A percentile compares a stretch with the other conserved stretches of the same genome.
Evolutionary conservation across 352 stramenopile genomes (phyloP).

Genomic region (Thalassiosira pacifica): DNA sequence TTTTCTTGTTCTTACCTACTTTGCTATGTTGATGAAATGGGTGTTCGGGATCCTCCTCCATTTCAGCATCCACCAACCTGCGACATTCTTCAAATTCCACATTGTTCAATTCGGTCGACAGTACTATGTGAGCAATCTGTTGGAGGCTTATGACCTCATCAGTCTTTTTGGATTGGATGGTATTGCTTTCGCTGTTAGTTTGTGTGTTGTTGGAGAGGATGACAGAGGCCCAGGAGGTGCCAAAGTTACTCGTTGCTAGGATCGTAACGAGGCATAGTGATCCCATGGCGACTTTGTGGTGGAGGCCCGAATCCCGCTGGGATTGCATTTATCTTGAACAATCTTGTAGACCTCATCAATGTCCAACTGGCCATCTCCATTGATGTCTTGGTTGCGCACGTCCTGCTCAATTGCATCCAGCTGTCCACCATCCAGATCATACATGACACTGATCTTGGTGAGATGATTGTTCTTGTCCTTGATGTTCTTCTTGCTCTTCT

Average conservation of each 20-base stretch:
- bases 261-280: slow-evolving; percentile 48
- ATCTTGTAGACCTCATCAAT: slow-evolving; percentile 59
- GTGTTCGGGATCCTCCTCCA: slow-evolving; percentile 22
- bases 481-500: too few relatives aligned
- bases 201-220: slow-evolving; percentile 53
- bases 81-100: slow-evolving; percentile 19
- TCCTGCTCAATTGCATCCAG: slow-evolving; percentile 52
- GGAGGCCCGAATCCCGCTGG: slow-evolving; percentile 16
- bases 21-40: slow-evolving; percentile 7
- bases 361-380: slow-evolving; percentile 44
- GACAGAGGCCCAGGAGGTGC: slow-evolving; percentile 56
- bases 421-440: slow-evolving; percentile 59
- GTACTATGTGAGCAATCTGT: neutral
- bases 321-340: slow-evolving; percentile 40
- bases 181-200: slow-evolving; percentile 11
- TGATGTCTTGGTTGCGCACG: slow-evolving; percentile 50
- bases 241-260: slow-evolving; percentile 55
- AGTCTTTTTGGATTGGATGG: slow-evolving; percentile 16
- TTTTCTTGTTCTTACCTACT: neutral
- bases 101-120: neutral
- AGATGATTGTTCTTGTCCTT: neutral
- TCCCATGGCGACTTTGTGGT: slow-evolving; percentile 30
- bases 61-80: slow-evolving; percentile 14
- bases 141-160: slow-evolving; percentile 9
- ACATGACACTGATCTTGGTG: slow-evolving; percentile 27